Evolutionary conservation across 305 asterid genomes (phyloP).

Genomic region (Nicotiana rustica): DNA sequence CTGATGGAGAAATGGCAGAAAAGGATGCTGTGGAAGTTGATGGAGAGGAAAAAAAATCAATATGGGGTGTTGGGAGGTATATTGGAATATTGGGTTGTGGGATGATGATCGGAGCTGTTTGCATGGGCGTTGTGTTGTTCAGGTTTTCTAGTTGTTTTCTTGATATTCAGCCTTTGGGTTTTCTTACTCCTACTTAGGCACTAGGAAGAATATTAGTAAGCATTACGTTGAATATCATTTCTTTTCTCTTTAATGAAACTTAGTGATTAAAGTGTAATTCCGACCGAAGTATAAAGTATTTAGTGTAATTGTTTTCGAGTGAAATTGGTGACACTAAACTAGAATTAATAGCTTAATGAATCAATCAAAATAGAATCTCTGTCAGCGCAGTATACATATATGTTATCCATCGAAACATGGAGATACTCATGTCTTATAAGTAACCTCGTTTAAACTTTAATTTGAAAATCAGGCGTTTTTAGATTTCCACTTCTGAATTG

Average conservation of each 20-base stretch:
- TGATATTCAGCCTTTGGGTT: not conserved
- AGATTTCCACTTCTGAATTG: no score
- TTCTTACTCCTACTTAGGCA: conserved; percentile 31
- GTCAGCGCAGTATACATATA: no score
- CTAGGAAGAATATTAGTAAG: not conserved
- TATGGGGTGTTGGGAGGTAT: not conserved
- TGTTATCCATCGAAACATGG: no score
- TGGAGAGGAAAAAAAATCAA: not conserved
- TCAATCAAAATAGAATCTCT: no score
- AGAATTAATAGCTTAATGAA: no score
- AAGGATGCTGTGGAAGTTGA: not conserved
- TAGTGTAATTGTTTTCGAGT: no score
- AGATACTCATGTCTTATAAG: no score
- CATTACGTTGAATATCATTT: not conserved
- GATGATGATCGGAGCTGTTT: conserved; percentile 32
- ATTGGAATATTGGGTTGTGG: conserved; percentile 21
- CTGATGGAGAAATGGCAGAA: not conserved
- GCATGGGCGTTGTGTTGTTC: not conserved
- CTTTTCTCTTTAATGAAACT: not conserved
- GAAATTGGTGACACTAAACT: no score
- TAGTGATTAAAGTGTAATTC: not conserved
- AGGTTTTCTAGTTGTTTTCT: conserved; percentile 17
- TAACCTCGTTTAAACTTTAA: no score
- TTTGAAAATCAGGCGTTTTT: no score
- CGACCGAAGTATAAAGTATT: not conserved